Evolutionary conservation across 2,329 filamentous ascomycete genomes (phyloP), one percentile per base, ranked within the genome.

Genomic region (Curvularia sp.): DNA sequence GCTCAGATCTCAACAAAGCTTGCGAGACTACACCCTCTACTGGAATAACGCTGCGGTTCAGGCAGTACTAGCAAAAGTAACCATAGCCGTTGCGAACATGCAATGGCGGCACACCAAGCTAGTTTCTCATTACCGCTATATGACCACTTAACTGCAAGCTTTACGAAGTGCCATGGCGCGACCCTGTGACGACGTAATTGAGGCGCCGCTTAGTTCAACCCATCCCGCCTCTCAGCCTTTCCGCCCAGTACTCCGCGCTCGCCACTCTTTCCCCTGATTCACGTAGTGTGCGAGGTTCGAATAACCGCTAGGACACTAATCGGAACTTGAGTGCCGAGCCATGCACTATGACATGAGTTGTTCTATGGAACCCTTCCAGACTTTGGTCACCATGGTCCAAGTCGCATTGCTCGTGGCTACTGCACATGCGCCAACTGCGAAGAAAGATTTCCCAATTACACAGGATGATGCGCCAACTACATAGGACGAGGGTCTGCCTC

Each of bases 121-220:
- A 22, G 28, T 18, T 38, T 49, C 42, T 35, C 55, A 43, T 20
- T 10, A 50, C n/a, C 26, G 15, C 18, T 33, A 24, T 20, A 43
- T 26, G 9, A 8, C 35, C 15, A 15, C 43, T 33, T 30, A 26
- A 31, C 22, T 43, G 24, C 49, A 57, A 54, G 55, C 55, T 48
- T 54, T 26, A 38, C 35, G n/a, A 30, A 41, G 44, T 30, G 33
- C 35, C 48, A 46, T 49, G 28, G 43, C 33, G 46, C 44, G n/a
- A 43, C 35, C 49, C 53, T 49, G 43, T 30, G 28, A 28, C 49
- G 43, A 57, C 50, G 50, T 54, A 54, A 57, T 35, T 30, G 50
- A 31, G 30, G 9, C 9, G 26, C 12, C 13, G 18, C 42, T 30
- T 35, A 26, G 4, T 49, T 15, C 10, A 35, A 28, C 48, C 20